Base-by-base conservation (phyloP, 306 rosid species). In the Dryas alaskensis region DNA sequence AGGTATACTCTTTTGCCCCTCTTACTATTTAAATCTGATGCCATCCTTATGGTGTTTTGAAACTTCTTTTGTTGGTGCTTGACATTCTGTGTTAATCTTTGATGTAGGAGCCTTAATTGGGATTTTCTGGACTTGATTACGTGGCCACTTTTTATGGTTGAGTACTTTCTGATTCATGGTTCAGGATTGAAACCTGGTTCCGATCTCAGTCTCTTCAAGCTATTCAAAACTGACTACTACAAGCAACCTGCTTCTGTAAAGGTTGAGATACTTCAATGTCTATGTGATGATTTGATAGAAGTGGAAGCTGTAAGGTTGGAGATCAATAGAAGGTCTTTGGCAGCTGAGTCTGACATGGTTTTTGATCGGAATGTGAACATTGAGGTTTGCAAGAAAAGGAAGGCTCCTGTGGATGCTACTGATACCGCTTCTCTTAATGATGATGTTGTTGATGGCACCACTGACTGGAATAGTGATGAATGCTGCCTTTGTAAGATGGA, bases 401-500 rank as follows among this genome's bases (percentile, higher is more conserved):
- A 81, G 81, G 66, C 81, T 75, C 65, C 71, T 46, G 77, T 77
- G 22, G 92, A 90, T 79, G 68, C 78, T 62, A 78, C 92, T 64
- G 78, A 87, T 78, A 81, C 81, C 70, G 79, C 85, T 74, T 81
- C 81, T 80, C 79, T 81, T 84, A 79, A 87, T 17, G 89, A 87
- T 70, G 90, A 86, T 52, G 81, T 65, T 45, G 81, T 79, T 74
- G 96, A 82, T 82, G 89, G 81, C 70, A 50, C 82, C 75, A 82
- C 83, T 74, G 99, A 94, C 84, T 81, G 90, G 95, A 94, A 94
- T 82, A 88, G 91, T 75, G 99, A 94, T 67, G 99, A 95, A 60
- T 95, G 99, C 78, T 95, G 90, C 78, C 96, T 94, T 55, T 95
- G 99, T 79, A 95, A 90, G 87, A 92, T 95, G 99, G 99, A 95